Conservation (phyloP, 202 grass and related monocot species). For the Brachypodium distachyon region DNA sequence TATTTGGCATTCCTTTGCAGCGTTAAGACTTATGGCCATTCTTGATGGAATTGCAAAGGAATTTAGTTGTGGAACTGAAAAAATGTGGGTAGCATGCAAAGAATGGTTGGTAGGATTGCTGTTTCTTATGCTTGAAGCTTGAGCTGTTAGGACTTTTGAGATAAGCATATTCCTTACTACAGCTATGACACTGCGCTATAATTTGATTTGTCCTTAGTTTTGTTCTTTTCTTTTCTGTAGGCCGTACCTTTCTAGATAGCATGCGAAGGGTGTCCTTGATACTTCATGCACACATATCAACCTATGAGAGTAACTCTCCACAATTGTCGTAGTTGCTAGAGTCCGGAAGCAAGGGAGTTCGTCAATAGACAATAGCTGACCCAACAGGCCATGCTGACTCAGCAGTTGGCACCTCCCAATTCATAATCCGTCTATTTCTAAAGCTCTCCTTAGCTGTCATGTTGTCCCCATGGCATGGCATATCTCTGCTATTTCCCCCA, state of each 20-base stretch:
- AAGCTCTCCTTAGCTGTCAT: background rate
- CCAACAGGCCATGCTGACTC: background rate
- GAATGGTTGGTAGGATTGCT: background rate
- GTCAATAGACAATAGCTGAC: background rate
- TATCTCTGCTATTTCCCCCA: background rate
- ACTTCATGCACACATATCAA: background rate
- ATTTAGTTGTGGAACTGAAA: background rate
- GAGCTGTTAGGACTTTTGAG: background rate
- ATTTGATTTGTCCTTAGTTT: background rate
- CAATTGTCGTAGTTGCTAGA: background rate
- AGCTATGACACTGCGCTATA: background rate
- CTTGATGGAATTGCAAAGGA: background rate
- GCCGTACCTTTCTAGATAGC: background rate
- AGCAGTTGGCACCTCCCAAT: background rate
- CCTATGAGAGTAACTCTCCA: background rate
- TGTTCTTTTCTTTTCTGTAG: background rate
- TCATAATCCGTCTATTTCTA: background rate
- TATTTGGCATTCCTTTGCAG: background rate
- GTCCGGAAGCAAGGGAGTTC: conserved; percentile 8
- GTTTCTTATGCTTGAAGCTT: background rate
- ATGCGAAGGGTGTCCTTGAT: background rate
- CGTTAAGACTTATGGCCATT: background rate
- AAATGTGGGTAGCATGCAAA: background rate
- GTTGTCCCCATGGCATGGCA: background rate
- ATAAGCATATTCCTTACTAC: background rate